Evolutionary conservation across 2,329 filamentous ascomycete species (phyloP).

Genomic region (Fusarium sp.): DNA sequence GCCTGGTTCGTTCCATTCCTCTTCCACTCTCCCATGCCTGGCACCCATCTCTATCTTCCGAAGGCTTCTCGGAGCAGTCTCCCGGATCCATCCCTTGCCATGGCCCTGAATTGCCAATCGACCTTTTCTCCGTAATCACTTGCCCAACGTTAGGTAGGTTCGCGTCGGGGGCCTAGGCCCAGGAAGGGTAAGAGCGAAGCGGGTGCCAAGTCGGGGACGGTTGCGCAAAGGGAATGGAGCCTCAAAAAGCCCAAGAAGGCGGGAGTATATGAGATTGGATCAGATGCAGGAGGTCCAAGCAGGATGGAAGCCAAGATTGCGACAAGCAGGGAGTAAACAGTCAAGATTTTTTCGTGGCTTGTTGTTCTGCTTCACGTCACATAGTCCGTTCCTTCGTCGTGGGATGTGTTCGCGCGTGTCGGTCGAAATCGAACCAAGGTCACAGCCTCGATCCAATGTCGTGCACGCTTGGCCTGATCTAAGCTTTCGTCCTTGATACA

Average conservation of each 20-base stretch:
- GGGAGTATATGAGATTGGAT: constrained; percentile 26
- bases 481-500: constrained; percentile 31
- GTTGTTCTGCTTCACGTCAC: constrained; percentile 2
- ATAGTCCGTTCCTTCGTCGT: neutral
- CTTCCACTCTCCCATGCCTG: neutral
- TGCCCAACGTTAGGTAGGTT: constrained; percentile 21
- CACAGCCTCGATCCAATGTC: constrained; percentile 25
- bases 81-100: constrained; percentile 8
- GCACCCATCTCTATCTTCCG: neutral
- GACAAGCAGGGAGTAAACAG: constrained; percentile 16
- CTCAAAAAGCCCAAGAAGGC: constrained; percentile 10
- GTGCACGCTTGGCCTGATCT: constrained; percentile 29
- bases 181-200: constrained; percentile 29
- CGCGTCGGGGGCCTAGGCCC: constrained; percentile 33
- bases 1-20: constrained; percentile 27
- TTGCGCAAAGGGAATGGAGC: constrained; percentile 39
- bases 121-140: constrained; percentile 22
- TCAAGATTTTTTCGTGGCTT: constrained; percentile 26
- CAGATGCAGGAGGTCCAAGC: constrained; percentile 28
- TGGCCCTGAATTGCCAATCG: constrained; percentile 2
- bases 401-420: constrained; percentile 9
- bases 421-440: constrained; percentile 19
- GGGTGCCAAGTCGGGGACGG: constrained; percentile 39
- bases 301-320: constrained; percentile 12
- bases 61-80: constrained; percentile 6